Base-by-base conservation (phyloP, 2,329 filamentous ascomycete species). In the Dothideomycetes sp. region DNA sequence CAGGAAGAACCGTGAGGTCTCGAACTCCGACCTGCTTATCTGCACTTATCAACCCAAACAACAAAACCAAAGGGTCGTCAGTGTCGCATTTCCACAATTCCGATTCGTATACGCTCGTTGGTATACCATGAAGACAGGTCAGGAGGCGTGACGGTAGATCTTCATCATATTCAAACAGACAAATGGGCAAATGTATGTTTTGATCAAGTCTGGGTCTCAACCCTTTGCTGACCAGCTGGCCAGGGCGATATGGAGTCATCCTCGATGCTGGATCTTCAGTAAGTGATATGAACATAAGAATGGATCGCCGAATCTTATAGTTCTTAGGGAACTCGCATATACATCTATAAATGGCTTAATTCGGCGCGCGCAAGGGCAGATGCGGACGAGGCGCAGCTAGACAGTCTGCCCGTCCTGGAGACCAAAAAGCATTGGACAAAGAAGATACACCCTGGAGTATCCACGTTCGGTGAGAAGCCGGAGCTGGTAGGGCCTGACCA, bases 181-280 rank as follows among this genome's bases (percentile, higher is more conserved):
- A 31, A 31, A 42, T 42, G 40, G 40, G 40, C 29, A 42, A 42
- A 38, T 42, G 30, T 32, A 32, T 15, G n/a, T 15, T 32, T 32
- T 32, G 30, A 5, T 10, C 19, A 11, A 12, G 11, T 37, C 19
- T 12, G 16, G 5, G 5, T 24, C 10, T 27, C 9, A 29, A 14
- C 9, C 16, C 24, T 24, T 9, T 15, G 5, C 14, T 19, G 16
- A 19, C 16, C 10, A 12, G 12, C 5, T 24, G 5, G 10, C 16
- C 41, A 43, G 41, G 42, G 45, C 47, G 70, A 66, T 95, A 93
- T 72, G 91, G 88, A 58, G 84, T 96, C 53, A 88, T 98, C 58
- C 76, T 98, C 56, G 91, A 98, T 73, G 91, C 91, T 59, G 91
- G 91, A 52, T 96, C 91, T 62, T 96, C 91, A 54, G 73, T 75